Conservation (phyloP, 768 basidiomycete species). For the Galerina sulciceps region DNA sequence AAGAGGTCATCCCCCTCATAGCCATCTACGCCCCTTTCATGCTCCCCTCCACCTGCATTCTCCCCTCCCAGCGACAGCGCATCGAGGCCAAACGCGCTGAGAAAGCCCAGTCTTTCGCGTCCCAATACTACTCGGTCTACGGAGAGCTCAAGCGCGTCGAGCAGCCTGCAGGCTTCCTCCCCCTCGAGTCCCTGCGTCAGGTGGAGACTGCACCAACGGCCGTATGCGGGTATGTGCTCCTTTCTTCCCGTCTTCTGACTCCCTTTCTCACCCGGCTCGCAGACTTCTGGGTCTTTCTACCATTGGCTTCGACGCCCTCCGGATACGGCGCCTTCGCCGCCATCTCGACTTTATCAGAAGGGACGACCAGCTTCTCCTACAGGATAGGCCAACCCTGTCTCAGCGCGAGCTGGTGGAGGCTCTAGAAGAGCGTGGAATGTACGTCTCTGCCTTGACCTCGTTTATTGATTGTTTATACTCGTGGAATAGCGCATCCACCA, state of each 20-base stretch:
- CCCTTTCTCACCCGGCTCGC: conserved; percentile 4
- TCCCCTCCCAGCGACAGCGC: conserved; percentile 76
- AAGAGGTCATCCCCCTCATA: conserved; percentile 83
- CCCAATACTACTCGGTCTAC: conserved; percentile 40
- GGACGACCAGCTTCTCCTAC: conserved; percentile 68
- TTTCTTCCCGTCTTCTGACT: conserved; percentile 1
- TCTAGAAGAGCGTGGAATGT: conserved; percentile 81
- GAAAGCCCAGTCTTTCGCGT: conserved; percentile 46
- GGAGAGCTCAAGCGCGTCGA: conserved; percentile 35
- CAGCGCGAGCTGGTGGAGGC: conserved; percentile 64
- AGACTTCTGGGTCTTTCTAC: conserved; percentile 49
- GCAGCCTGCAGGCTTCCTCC: conserved; percentile 36
- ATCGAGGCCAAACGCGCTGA: conserved; percentile 59
- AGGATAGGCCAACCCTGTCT: conserved; percentile 55
- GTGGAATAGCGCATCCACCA: conserved; percentile 33
- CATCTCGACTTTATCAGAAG: conserved; percentile 51
- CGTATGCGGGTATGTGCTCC: conserved; percentile 59
- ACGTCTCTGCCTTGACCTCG: conserved; percentile 9
- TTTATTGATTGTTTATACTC: background rate
- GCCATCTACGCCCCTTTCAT: conserved; percentile 85
- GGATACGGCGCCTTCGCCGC: conserved; percentile 44
- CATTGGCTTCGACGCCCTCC: conserved; percentile 44
- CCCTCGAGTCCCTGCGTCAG: conserved; percentile 32
- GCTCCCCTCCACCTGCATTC: conserved; percentile 85
- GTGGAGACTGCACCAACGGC: conserved; percentile 38